Evolutionary conservation across 257 asterid genomes (phyloP), one percentile per base, ranked within the genome.

Genomic region (Nicotiana benthamiana): DNA sequence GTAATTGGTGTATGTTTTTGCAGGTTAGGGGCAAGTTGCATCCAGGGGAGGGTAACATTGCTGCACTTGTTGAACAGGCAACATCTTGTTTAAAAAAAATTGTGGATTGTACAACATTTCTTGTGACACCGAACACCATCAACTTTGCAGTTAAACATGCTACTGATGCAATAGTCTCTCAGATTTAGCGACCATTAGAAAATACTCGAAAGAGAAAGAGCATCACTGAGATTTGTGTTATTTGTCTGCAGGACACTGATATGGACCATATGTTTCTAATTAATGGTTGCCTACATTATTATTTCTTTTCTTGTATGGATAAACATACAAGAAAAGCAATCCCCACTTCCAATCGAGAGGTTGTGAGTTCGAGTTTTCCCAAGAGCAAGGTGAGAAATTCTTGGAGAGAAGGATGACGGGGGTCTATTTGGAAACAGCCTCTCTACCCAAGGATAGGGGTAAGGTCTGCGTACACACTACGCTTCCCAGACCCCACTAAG

Each of bases 261-360:
- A 18, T 60, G 46, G 86, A 82, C 80, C 85, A 75, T 32, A 90
- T 92, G 89, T 87, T 90, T 80, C 61, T 34, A 10, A 80, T 87
- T 79, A 54, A 82, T 26, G 87, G 81, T 40, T 92, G 97, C 82
- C 80, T 5, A 18, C 97, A 92, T 70, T 79, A 87, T 20, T 92
- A 86, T 85, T 92, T 93, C 79, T 84, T 81, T 84, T 81, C 80
- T 3, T 92, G 97, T 72, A 79, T 89, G 91, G 83, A 87, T 7
- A 87, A 80, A 40, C 92, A n/a, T n/a, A n/a, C n/a, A n/a, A n/a
- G n/a, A n/a, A n/a, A n/a, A n/a, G n/a, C n/a, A n/a, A n/a, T n/a
- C n/a, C n/a, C n/a, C n/a, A n/a, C n/a, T n/a, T n/a, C n/a, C n/a
- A n/a, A n/a, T n/a, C n/a, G n/a, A n/a, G n/a, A n/a, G n/a, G n/a